Base-by-base conservation (phyloP, 352 stramenopile species). In the Globisporangium solare region DNA sequence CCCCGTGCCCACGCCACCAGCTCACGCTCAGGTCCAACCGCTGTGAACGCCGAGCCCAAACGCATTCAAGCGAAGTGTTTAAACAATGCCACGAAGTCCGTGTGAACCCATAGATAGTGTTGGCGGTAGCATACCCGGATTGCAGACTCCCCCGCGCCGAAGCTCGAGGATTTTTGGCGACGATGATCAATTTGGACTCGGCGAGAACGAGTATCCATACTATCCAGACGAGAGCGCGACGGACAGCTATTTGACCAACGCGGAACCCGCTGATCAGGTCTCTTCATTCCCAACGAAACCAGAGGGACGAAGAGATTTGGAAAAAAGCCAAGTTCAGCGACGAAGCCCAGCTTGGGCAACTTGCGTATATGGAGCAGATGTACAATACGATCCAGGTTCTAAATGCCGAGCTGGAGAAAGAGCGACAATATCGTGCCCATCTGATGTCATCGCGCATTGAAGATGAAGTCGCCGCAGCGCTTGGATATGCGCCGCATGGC, bases 281-380 rank as follows among this genome's bases (percentile, higher is more conserved):
- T 32, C 48, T 10, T 40, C 47, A 10, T 41, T 24, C 6, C 24
- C n/a, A 18, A 1, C 60, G 18, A 27, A 55, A 48, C 24, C 40
- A 10, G 6, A 35, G 27, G 27, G 43, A 46, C 7, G 64, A 55
- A 22, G 47, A 63, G 49, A 47, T 22, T 43, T 15, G 18, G 35
- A 55, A 11, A 43, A 43, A 39, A 11, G 31, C 52, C 11, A 42
- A 32, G 46, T 22, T 54, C 24, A 13, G 21, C 17, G 39, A 46
- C 6, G 37, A 54, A 12, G 60, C 66, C 7, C 60, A 83, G 48
- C 67, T 73, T 18, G 58, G 58, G 3, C 76, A 89, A 32, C 66
- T 85, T 27, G 65, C 64, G 17, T 85, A 85, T 53, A 89, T 89
- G 79, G 76, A 89, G 49, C 66, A 86, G 46, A 88, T 89, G 71